Percentiles rank a stretch among this genome's conserved stretches.
Conservation (phyloP, 2,329 filamentous ascomycete species). For the Neoascochyta sp. region DNA sequence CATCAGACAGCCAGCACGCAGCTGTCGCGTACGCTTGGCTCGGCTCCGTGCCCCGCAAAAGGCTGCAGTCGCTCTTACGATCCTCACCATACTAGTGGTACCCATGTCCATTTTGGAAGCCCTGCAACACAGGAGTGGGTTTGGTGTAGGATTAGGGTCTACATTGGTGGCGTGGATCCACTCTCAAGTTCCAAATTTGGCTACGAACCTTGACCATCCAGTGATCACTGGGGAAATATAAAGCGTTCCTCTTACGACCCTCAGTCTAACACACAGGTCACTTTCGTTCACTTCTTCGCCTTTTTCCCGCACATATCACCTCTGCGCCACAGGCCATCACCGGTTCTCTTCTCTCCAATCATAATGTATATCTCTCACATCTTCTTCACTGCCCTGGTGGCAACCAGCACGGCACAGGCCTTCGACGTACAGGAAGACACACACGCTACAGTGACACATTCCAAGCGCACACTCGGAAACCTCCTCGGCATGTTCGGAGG, state of each 20-base stretch:
- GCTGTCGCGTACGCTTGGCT: slow-evolving; percentile 11
- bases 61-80: slow-evolving; percentile 16
- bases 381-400: slow-evolving; percentile 23
- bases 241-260: slow-evolving; percentile 8
- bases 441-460: slow-evolving; percentile 7
- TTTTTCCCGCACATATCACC: slow-evolving; percentile 1
- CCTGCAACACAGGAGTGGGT: slow-evolving; percentile 5
- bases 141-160: slow-evolving; percentile 8
- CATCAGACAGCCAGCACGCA: too few species aligned
- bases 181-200: slow-evolving; percentile 7
- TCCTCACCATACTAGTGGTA: slow-evolving; percentile 14
- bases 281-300: slow-evolving; percentile 10
- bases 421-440: slow-evolving; percentile 20
- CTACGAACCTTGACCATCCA: slow-evolving; percentile 13
- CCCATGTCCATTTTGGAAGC: slow-evolving; percentile 13
- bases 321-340: slow-evolving; percentile 8
- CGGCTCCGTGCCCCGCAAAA: slow-evolving; percentile 11
- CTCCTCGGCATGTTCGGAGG: slow-evolving; percentile 7
- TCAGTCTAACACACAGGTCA: slow-evolving; percentile 5
- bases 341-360: slow-evolving; percentile 4
- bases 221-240: slow-evolving; percentile 15
- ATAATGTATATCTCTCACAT: slow-evolving; percentile 37
- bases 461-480: slow-evolving; percentile 15
- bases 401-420: slow-evolving; percentile 23
- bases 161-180: slow-evolving; percentile 6